Evolutionary conservation across 345 rosid genomes (phyloP).

Genomic region (Citrus cavaleriei): DNA sequence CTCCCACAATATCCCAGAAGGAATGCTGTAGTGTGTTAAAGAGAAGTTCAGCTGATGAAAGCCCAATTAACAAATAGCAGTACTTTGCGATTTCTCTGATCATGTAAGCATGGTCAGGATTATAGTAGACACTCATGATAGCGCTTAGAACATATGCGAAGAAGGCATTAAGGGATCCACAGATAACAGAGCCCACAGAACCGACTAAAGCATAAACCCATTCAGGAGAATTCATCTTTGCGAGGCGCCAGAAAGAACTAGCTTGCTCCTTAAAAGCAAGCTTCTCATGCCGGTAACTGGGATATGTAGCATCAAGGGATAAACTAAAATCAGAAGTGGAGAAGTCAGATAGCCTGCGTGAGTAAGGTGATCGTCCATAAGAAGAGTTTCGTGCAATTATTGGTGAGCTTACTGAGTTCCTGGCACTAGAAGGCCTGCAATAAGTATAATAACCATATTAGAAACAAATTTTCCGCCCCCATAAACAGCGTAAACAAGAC

Average conservation of each 20-base stretch:
- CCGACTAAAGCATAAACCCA: constrained; percentile 92
- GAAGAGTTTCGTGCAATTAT: constrained; percentile 92
- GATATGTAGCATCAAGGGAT: constrained; percentile 70
- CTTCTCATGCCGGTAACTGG: constrained; percentile 78
- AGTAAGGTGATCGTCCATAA: constrained; percentile 93
- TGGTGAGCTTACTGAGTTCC: constrained; percentile 97
- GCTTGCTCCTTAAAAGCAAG: constrained; percentile 96
- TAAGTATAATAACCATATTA: constrained; percentile 22
- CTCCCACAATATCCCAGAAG: constrained; percentile 98
- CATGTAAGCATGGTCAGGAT: constrained; percentile 82
- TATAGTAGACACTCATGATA: constrained; percentile 85
- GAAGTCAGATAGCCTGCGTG: constrained; percentile 91
- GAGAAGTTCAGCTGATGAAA: constrained; percentile 88
- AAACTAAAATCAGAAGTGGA: constrained; percentile 97
- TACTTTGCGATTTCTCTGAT: constrained; percentile 79
- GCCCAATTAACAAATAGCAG: constrained; percentile 86
- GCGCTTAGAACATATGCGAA: constrained; percentile 96
- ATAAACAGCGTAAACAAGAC: background rate
- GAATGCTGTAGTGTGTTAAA: constrained; percentile 94
- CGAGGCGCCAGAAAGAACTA: constrained; percentile 94
- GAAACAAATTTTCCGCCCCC: background rate
- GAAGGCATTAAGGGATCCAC: constrained; percentile 94
- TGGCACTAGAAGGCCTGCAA: constrained; percentile 93
- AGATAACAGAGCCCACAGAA: constrained; percentile 80
- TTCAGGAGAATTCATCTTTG: constrained; percentile 95